Percentiles rank a stretch among this genome's conserved stretches.
phyloP scores from a whole-genome alignment of 371 early-diverging fungal genomes.

The Saksenaea vasiformis region DNA sequence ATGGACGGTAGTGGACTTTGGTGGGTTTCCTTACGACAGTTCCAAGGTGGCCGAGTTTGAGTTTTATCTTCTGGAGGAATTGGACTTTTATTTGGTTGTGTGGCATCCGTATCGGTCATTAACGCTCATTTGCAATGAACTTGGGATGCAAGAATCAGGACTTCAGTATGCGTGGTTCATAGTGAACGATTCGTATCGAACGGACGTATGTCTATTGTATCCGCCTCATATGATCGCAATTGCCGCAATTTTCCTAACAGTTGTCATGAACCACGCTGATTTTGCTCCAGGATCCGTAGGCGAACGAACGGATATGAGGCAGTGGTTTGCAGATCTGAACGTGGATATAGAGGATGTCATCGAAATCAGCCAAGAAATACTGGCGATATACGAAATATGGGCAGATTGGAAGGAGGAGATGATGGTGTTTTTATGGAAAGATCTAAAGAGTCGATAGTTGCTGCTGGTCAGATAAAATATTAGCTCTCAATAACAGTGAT shows the following conservation, averaged over 20 bases:
- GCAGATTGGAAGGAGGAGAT: constrained; percentile 64
- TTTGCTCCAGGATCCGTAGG: constrained; percentile 48
- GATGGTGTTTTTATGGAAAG: constrained; percentile 46
- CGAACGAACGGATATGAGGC: constrained; percentile 60
- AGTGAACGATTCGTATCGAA: constrained; percentile 80
- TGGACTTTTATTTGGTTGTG: constrained; percentile 83
- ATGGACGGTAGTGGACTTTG: constrained; percentile 34
- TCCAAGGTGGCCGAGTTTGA: constrained; percentile 87
- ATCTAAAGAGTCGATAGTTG: constrained; percentile 21
- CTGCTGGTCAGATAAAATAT: not conserved
- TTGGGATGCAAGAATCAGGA: constrained; percentile 61
- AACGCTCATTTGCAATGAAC: constrained; percentile 57
- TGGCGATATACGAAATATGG: constrained; percentile 69
- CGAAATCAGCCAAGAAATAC: constrained; percentile 70
- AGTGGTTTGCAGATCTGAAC: constrained; percentile 79
- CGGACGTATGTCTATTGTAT: constrained; percentile 78
- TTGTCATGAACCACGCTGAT: constrained; percentile 60
- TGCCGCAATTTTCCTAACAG: constrained; percentile 77
- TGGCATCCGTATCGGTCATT: constrained; percentile 88
- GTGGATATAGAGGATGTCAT: constrained; percentile 70
- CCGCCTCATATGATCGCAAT: constrained; percentile 89
- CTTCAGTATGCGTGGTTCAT: constrained; percentile 83
- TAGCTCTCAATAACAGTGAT: not conserved
- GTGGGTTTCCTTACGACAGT: constrained; percentile 73
- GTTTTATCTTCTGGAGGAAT: constrained; percentile 86